Base-by-base conservation (phyloP, 495 filamentous ascomycete species). In the Podospora pseudopauciseta region DNA sequence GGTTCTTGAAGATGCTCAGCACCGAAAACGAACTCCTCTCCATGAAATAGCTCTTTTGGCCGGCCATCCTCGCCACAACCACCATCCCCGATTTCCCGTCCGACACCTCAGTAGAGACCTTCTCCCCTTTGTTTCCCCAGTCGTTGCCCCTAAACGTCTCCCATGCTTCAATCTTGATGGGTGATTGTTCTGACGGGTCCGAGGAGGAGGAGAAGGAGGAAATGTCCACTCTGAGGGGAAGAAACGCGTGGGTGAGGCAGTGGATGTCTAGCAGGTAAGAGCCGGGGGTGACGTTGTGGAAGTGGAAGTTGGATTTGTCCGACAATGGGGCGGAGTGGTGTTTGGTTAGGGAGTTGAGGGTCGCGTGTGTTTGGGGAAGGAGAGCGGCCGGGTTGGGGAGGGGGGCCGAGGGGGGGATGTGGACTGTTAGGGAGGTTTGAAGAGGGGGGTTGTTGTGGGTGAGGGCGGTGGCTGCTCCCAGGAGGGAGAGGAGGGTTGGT, bases 141-240 rank as follows among this genome's bases (percentile, higher is more conserved):
- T 93, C 87, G 73, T 95, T 94, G 7, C 93, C 91, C n/a, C 91
- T 80, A 76, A 90, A 96, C 27, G 92, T 96, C 80, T 92, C 89
- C 90, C 91, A 93, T 34, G 88, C 86, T n/a, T 86, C 71, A 4
- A 90, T 86, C 23, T 79, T 70, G 60, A 86, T 75, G 32, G 75
- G 76, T 13, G 79, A 13, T 49, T 13, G 13, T 11, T 11, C 30
- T 32, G 30, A 32, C 6, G 54, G 15, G 54, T 4, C 5, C 4
- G 54, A 18, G 54, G 16, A 18, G 54, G 54, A 20, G 15, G 19
- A 20, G 18, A 0, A 13, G 18, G 55, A 20, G 20, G 4, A 58
- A 11, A 97, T 85, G 76, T 97, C 93, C 5, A 97, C 82, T 5
- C 92, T 82, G 71, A 94, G 80, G 3, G 91, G 88, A 68, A 86